These are phyloP conservation scores for Rutidosis leptorrhynchoides DNA, from an alignment of 129 eudicot genomes.

Conservation along the genomic window DNA sequence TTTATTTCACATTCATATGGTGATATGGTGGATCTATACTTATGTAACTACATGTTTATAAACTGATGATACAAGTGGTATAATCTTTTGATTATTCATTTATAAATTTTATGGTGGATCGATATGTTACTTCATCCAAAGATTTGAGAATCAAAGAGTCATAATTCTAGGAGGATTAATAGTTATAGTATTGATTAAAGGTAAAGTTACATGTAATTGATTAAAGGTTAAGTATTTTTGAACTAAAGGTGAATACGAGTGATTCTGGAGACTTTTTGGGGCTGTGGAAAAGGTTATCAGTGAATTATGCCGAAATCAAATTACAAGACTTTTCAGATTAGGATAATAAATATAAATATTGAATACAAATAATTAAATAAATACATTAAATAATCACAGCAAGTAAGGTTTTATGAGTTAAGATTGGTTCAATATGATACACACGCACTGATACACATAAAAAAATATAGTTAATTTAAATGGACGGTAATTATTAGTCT, in stretches of 20 bases:
- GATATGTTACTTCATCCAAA: conserved; percentile 24
- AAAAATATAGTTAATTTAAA: too few relatives aligned
- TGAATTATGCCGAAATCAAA: conserved; percentile 28
- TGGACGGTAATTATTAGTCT: too few relatives aligned
- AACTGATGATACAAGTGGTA: background rate
- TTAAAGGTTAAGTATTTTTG: conserved; percentile 30
- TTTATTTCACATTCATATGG: too few relatives aligned
- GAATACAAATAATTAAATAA: too few relatives aligned
- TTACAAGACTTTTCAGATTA: conserved; percentile 11
- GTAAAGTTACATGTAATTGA: conserved; percentile 35
- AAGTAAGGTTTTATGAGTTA: too few relatives aligned
- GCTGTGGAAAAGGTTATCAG: conserved; percentile 17
- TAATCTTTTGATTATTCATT: conserved; percentile 4
- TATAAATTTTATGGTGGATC: conserved; percentile 18
- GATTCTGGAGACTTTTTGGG: conserved; percentile 17
- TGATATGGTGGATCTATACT: too few relatives aligned
- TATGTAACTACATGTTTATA: too few relatives aligned
- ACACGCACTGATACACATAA: too few relatives aligned
- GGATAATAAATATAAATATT: too few relatives aligned
- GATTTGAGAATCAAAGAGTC: conserved; percentile 18
- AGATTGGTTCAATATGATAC: too few relatives aligned
- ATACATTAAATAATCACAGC: too few relatives aligned
- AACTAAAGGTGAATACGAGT: conserved; percentile 35
- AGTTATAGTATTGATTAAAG: conserved; percentile 17
- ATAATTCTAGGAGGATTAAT: conserved; percentile 22